Base-by-base conservation (phyloP, 148 eudicot species). In the Rhododendron molle region DNA sequence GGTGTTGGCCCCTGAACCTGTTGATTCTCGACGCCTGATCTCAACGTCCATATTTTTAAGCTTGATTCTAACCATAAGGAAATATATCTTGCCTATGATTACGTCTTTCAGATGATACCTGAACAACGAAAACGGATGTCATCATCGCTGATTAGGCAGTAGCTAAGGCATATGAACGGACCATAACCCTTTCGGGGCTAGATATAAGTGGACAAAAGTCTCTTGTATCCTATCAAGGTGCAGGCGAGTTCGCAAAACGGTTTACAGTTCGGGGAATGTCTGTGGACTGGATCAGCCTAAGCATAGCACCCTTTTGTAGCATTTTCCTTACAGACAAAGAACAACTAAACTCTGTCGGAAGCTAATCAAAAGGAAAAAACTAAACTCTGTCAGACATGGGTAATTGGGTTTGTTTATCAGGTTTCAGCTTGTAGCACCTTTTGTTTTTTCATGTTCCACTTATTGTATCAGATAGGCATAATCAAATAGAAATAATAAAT, bases 41-140 rank as follows among this genome's bases (percentile, higher is more conserved):
- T 97, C 99, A 71, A 97, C 96, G 83, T 97, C 99, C 98, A 97
- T 97, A 86, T 97, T 97, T 85, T 97, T 97, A 23, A 97, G 90
- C 93, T 97, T 97, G 85, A 97, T 95, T 93, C 98, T 92, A 62
- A 97, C 98, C 52, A 97, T 96, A 85, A 97, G 98, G 88, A 97
- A 97, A 90, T 97, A 97, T 83, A 97, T 97, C 90, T 97, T 97
- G 26, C 99, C 99, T 14, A 97, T 89, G 78, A 97, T 97, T 83
- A 97, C 96, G 65, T 97, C 99, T 87, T 94, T 97, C 91, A 95
- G 88, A 93, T 97, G 99, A 84, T 97, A 97, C 98, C 99, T 97
- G 95, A 73, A 72, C 44, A 69, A 49, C 71, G 26, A 76, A 56
- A 62, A 86, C 13, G 60, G 26, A 7, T 1, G 26, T 58, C 65